Base-by-base conservation (phyloP, 75 land plant species). In the Selaginella tamariscina region DNA sequence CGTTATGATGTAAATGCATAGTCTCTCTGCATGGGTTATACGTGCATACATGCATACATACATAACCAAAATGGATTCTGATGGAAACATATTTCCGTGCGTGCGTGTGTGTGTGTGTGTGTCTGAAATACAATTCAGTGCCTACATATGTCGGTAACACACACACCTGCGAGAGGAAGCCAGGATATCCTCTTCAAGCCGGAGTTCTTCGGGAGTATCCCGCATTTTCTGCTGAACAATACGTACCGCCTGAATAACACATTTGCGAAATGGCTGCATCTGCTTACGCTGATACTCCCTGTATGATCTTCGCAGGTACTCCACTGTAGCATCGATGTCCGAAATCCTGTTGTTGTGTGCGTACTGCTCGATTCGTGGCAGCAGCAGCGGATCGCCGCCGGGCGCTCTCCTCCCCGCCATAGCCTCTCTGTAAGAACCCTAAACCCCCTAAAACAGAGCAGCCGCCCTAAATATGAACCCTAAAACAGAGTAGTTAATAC, bases 271-370 rank as follows among this genome's bases (percentile, higher is more conserved):
- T 26, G 82, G 85, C 30, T 70, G 80, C 27, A 64, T 29, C 55
- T 83, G 82, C 68, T 74, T 56, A 56, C 87, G 77, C 27, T 55
- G 22, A 67, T 85, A 85, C 70, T 82, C 83, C 2, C 77, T 73
- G 72, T 69, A 83, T 23, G 64, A 64, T 24, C 56, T 20, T 30
- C 82, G 71, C 27, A 85, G 78, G 54, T 71, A 73, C 20, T 75
- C 71, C 0, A 74, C 69, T 11, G 77, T 65, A 18, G 30, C 55
- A 9, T 81, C 74, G 26, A 78, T 33, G 33, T 82, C 70, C 24
- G 23, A 9, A 39, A 73, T 31, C 31, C 68, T 28, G 31, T 75
- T 49, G 73, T 70, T 72, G 31, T 67, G 60, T 32, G 81, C 68
- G 32, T 79, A 78, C 31, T 81, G 78, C 30, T 74, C 70, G 28